phyloP scores from a whole-genome alignment of 2,329 filamentous ascomycete species.

The Thielaviopsis musarum region DNA sequence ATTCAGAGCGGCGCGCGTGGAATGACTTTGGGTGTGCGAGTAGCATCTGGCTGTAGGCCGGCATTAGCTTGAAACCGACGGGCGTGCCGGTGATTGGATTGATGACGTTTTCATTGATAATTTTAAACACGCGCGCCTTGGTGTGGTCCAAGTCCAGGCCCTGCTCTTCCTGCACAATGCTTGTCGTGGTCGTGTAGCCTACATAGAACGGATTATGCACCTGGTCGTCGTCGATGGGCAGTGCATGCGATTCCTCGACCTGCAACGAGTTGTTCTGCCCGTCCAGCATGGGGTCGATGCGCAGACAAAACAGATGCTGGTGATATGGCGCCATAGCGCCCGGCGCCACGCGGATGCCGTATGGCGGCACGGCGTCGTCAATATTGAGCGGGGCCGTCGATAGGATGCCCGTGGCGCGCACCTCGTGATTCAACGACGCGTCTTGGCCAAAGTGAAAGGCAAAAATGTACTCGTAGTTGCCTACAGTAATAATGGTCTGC shows the following conservation, averaged over 20 bases:
- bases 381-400: constrained; percentile 30
- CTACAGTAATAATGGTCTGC: constrained; percentile 47
- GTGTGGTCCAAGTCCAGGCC: constrained; percentile 32
- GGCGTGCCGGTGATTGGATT: constrained; percentile 28
- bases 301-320: constrained; percentile 49
- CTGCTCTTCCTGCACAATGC: constrained; percentile 24
- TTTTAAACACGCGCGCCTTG: constrained; percentile 32
- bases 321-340: constrained; percentile 50
- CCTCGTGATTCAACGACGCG: constrained; percentile 24
- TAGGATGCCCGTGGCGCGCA: constrained; percentile 27
- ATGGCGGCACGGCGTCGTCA: constrained; percentile 32
- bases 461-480: constrained; percentile 45
- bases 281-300: constrained; percentile 49
- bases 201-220: constrained; percentile 35
- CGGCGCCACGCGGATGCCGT: constrained; percentile 46
- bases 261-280: constrained; percentile 37
- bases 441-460: constrained; percentile 34
- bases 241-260: constrained; percentile 22
- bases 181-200: constrained; percentile 26
- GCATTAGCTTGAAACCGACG: constrained; percentile 29
- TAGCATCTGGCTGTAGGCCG: constrained; percentile 28
- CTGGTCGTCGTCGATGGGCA: constrained; percentile 27
- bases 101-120: constrained; percentile 26
- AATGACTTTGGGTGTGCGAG: constrained; percentile 24
- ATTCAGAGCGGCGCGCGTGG: constrained; percentile 26